Percentiles rank a stretch among this genome's conserved stretches.
phyloP scores from a whole-genome alignment of 129 eudicot species.

The Flaveria linearis region DNA sequence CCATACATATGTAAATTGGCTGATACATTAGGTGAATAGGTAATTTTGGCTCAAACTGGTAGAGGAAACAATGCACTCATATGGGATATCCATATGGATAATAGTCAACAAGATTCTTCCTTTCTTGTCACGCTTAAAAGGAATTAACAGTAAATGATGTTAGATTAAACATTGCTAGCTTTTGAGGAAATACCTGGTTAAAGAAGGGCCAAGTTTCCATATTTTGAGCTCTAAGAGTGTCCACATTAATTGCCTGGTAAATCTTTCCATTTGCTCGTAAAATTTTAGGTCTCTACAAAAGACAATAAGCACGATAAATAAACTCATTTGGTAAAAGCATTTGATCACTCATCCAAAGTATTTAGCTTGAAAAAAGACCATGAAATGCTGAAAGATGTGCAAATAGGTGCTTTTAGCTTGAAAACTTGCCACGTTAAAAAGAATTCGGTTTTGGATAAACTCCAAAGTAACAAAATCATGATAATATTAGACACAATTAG shows the following conservation, averaged over 20 bases:
- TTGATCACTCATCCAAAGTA: background rate
- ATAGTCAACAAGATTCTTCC: background rate
- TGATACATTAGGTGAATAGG: background rate
- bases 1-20: background rate
- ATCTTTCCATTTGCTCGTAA: slow-evolving; percentile 62
- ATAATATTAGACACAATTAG: background rate
- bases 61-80: no score
- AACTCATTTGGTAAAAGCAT: background rate
- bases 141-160: slow-evolving; percentile 2
- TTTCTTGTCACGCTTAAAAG: background rate
- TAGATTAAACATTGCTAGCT: background rate
- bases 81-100: no score
- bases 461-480: slow-evolving; percentile 7
- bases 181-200: slow-evolving; percentile 61
- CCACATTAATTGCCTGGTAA: slow-evolving; percentile 83
- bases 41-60: no score
- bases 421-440: background rate
- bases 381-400: background rate
- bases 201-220: slow-evolving; percentile 87
- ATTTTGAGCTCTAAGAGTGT: slow-evolving; percentile 84
- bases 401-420: slow-evolving; percentile 1
- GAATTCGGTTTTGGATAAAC: background rate
- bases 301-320: background rate
- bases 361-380: background rate
- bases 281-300: slow-evolving; percentile 72